These are phyloP conservation scores for Sporothrix inflata DNA, from an alignment of 2,329 filamentous ascomycete genomes.

Conservation along the genomic window DNA sequence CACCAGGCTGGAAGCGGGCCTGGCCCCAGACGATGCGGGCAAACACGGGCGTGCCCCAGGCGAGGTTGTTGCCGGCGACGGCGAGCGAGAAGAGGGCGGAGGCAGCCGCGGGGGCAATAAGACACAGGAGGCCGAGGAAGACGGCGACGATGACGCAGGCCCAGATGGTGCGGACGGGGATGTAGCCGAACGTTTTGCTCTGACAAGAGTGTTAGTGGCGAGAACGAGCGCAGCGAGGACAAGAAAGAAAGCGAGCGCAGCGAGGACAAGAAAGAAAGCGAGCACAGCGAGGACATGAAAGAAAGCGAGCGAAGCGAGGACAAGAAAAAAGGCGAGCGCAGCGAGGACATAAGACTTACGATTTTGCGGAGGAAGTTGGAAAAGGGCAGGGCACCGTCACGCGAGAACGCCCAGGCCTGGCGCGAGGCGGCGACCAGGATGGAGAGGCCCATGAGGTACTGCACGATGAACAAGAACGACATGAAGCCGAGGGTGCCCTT, in stretches of 20 bases:
- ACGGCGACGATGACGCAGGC: slow-evolving; percentile 55
- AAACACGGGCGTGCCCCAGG: slow-evolving; percentile 63
- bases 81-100: slow-evolving; percentile 62
- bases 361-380: slow-evolving; percentile 60
- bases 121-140: slow-evolving; percentile 59
- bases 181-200: slow-evolving; percentile 57
- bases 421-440: slow-evolving; percentile 62
- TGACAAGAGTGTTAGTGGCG: slow-evolving; percentile 19
- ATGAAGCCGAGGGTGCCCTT: slow-evolving; percentile 62
- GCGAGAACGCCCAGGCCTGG: slow-evolving; percentile 66
- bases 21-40: slow-evolving; percentile 62
- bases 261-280: not conserved
- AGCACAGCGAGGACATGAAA: not conserved
- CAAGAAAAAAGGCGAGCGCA: not conserved
- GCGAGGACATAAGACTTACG: slow-evolving; percentile 32
- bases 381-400: slow-evolving; percentile 65
- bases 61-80: slow-evolving; percentile 64
- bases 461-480: slow-evolving; percentile 61
- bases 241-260: not conserved
- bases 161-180: slow-evolving; percentile 60
- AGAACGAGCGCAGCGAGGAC: not conserved
- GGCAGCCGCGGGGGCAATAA: slow-evolving; percentile 61
- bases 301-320: not conserved
- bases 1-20: slow-evolving; percentile 59
- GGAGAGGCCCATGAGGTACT: slow-evolving; percentile 64